Conservation (phyloP, 306 rosid species). For the Abrus pulchellus region DNA sequence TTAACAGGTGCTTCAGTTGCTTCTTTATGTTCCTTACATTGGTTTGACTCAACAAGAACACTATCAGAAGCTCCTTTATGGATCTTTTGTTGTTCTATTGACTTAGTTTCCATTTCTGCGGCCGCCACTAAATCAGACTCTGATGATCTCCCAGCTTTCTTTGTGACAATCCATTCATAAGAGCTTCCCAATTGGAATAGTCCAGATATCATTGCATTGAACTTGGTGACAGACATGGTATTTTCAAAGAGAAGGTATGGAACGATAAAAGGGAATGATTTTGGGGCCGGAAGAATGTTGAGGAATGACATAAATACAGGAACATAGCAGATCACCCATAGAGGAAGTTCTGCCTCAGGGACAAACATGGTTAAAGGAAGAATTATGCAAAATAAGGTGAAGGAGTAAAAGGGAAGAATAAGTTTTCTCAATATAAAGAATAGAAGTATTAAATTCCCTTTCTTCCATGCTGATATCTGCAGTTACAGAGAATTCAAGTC, state of each 20-base stretch:
- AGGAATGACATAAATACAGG: slow-evolving; percentile 83
- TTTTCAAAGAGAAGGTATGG: slow-evolving; percentile 25
- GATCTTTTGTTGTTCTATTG: slow-evolving; percentile 57
- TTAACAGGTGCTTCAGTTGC: slow-evolving; percentile 48
- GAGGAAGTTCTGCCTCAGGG: slow-evolving; percentile 90
- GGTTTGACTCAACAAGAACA: slow-evolving; percentile 61
- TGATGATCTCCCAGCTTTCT: slow-evolving; percentile 82
- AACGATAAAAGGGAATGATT: slow-evolving; percentile 8
- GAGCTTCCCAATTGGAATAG: slow-evolving; percentile 85
- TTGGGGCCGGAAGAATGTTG: slow-evolving; percentile 82
- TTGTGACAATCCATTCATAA: slow-evolving; percentile 87
- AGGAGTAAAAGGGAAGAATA: slow-evolving; percentile 85
- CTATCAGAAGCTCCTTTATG: slow-evolving; percentile 73
- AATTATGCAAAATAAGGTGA: slow-evolving; percentile 85
- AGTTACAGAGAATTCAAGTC: slow-evolving; percentile 38
- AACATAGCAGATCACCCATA: slow-evolving; percentile 83
- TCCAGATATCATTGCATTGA: slow-evolving; percentile 87
- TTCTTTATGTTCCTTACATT: slow-evolving; percentile 60
- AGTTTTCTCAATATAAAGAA: slow-evolving; percentile 85
- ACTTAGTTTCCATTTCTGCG: slow-evolving; percentile 65
- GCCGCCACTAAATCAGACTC: slow-evolving; percentile 75
- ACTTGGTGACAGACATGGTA: slow-evolving; percentile 72
- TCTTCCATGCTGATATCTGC: slow-evolving; percentile 81
- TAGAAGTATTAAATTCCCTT: slow-evolving; percentile 75
- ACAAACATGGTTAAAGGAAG: slow-evolving; percentile 89